Evolutionary conservation across 1,284 basidiomycete genomes (phyloP), one percentile per base, ranked within the genome.

Genomic region (Trametes hirsuta): DNA sequence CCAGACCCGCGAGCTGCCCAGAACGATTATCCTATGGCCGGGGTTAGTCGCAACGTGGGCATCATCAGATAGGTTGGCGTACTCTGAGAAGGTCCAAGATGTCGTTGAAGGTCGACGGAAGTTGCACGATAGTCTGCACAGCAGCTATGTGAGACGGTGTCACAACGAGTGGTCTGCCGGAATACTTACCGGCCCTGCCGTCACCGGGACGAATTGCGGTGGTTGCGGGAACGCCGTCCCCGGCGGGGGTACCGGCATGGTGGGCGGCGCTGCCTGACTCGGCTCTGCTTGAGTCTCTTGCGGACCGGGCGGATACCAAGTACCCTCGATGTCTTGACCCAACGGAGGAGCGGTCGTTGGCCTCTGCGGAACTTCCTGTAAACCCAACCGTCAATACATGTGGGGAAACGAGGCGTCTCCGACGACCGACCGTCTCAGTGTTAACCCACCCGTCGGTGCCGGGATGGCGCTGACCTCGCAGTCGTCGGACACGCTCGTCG

Each of bases 1-100:
- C 86, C 9, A 90, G 81, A 18, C 88, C 87, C 0, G 89, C 89
- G 15, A 84, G 75, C 70, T 90, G 88, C 2, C 88, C 88, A 3
- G 84, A 74, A 2, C 86, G 86, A 69, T 88, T 90, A 77, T 91
- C 87, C 90, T 92, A 64, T 25, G 47, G 48, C 41, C 1, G 12
- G n/a, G 18, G 47, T 45, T 65, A 37, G 37, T 52, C 12, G 18
- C 60, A 50, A 37, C 9, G 6, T 48, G 21, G 61, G 34, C 6
- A 56, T 50, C 52, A 53, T 53, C 47, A 39, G 37, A 47, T 6
- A 34, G 15, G 1, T 34, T 11, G 34, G 71, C 79, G 67, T 68
- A 89, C 89, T 59, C 88, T 75, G n/a, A 91, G 72, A 55, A 90
- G 78, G 40, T 81, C 79, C 79, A 91, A 80, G 57, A 79, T 78